Percentiles rank a stretch among this genome's conserved stretches.
phyloP scores from a whole-genome alignment of 2,329 filamentous ascomycete genomes.

The Pseudogymnoascus pannorum region DNA sequence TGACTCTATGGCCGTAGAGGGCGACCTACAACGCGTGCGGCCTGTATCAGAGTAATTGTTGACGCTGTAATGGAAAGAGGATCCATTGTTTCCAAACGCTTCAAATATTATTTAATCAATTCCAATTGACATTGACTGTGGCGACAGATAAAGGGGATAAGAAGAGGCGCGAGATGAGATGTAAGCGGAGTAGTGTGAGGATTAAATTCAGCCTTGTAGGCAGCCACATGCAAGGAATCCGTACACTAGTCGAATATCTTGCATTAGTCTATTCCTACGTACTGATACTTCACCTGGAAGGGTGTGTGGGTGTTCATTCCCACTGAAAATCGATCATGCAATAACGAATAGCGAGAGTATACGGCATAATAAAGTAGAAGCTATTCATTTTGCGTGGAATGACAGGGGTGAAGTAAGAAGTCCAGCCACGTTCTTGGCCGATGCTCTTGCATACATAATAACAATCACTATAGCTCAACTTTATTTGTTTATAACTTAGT shows the following conservation, averaged over 20 bases:
- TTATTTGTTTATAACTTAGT: too few species aligned
- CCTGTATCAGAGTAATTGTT: constrained; percentile 12
- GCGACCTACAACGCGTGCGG: neutral
- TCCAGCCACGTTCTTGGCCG: too few species aligned
- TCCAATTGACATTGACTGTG: neutral
- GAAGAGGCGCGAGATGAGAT: neutral
- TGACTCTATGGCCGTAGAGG: neutral
- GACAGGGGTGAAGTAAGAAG: too few species aligned
- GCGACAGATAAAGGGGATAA: neutral
- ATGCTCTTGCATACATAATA: too few species aligned
- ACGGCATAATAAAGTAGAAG: neutral
- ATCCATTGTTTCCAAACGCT: constrained; percentile 11
- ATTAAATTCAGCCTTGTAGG: neutral
- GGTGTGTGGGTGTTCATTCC: neutral
- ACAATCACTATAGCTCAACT: too few species aligned
- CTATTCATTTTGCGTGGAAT: neutral
- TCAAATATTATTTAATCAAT: neutral
- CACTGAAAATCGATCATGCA: neutral
- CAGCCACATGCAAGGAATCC: neutral
- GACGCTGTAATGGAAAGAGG: constrained; percentile 13
- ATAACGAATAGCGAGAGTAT: neutral
- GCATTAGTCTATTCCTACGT: neutral
- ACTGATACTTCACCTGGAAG: neutral
- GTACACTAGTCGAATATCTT: neutral
- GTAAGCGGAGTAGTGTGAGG: neutral